These are phyloP conservation scores for Leccinum boreale DNA, from an alignment of 768 basidiomycete species.

Conservation along the genomic window DNA sequence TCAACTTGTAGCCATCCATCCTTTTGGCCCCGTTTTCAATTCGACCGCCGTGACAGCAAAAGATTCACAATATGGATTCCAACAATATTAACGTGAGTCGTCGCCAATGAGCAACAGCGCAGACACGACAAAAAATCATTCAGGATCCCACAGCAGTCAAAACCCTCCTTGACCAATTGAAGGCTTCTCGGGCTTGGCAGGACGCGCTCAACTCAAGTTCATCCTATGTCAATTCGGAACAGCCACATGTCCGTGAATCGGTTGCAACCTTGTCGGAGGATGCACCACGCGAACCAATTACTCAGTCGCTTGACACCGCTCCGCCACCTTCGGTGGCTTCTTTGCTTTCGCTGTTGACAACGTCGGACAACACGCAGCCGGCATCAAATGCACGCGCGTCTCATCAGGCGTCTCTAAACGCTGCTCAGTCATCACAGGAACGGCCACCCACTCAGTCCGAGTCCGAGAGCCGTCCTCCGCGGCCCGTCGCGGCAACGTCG, in stretches of 20 bases:
- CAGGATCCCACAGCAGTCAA: conserved; percentile 67
- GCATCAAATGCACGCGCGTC: conserved; percentile 3
- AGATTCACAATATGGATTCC: conserved; percentile 37
- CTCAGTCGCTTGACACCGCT: background rate
- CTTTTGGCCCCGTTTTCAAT: background rate
- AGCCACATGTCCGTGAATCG: conserved; percentile 8
- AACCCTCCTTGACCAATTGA: conserved; percentile 68
- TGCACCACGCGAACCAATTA: conserved; percentile 1
- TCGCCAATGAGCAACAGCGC: background rate
- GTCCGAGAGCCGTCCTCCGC: conserved; percentile 13
- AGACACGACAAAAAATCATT: background rate
- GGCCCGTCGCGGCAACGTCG: conserved; percentile 3
- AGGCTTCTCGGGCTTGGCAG: conserved; percentile 69
- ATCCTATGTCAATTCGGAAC: background rate
- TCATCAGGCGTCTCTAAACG: conserved; percentile 7
- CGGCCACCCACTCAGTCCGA: conserved; percentile 5
- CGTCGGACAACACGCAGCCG: conserved; percentile 22
- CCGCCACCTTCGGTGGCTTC: conserved; percentile 51
- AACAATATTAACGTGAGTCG: conserved; percentile 54
- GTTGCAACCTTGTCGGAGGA: conserved; percentile 2
- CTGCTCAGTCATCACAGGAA: conserved; percentile 14
- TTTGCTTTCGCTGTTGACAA: conserved; percentile 58
- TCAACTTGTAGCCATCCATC: background rate
- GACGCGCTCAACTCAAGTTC: conserved; percentile 33
- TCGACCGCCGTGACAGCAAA: background rate